A percentile compares a stretch with the other conserved stretches of the same genome.
Conservation (phyloP, 345 rosid species). For the Jatropha curcas region DNA sequence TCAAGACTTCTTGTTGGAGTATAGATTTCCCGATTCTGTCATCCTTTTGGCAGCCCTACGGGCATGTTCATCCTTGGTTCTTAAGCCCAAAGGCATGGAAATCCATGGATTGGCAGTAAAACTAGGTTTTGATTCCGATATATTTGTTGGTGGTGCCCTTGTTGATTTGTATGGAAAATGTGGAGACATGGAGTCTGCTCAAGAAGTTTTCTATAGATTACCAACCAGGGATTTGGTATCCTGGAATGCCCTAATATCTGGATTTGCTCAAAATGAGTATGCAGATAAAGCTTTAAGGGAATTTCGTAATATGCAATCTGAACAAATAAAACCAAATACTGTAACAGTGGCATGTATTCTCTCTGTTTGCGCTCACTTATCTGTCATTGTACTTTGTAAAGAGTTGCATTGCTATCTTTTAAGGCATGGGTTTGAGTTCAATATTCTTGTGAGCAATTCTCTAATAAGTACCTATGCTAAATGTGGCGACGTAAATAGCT, state of each 20-base stretch:
- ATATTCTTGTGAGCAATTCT: conserved; percentile 44
- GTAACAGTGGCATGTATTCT: conserved; percentile 46
- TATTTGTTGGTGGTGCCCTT: conserved; percentile 44
- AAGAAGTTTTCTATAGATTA: conserved; percentile 34
- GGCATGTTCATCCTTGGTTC: conserved; percentile 42
- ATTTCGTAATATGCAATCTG: conserved; percentile 35
- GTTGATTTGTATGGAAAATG: conserved; percentile 53
- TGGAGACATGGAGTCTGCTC: conserved; percentile 34
- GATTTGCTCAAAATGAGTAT: conserved; percentile 38
- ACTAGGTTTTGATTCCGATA: conserved; percentile 24
- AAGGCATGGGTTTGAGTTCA: conserved; percentile 31
- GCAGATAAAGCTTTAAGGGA: conserved; percentile 37
- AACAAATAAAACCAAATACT: conserved; percentile 37
- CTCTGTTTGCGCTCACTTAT: conserved; percentile 39
- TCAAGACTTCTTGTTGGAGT: conserved; percentile 28
- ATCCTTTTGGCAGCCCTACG: conserved; percentile 42
- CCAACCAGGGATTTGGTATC: conserved; percentile 37
- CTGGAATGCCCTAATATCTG: conserved; percentile 51
- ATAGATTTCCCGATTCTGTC: conserved; percentile 38
- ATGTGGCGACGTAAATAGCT: conserved; percentile 40
- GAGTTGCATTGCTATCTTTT: conserved; percentile 46
- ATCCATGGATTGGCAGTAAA: conserved; percentile 44
- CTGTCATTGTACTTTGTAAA: conserved; percentile 36
- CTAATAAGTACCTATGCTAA: conserved; percentile 43
- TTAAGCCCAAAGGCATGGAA: conserved; percentile 35